Evolutionary conservation across 257 asterid species (phyloP).

Genomic region (Marsdenia floribunda): DNA sequence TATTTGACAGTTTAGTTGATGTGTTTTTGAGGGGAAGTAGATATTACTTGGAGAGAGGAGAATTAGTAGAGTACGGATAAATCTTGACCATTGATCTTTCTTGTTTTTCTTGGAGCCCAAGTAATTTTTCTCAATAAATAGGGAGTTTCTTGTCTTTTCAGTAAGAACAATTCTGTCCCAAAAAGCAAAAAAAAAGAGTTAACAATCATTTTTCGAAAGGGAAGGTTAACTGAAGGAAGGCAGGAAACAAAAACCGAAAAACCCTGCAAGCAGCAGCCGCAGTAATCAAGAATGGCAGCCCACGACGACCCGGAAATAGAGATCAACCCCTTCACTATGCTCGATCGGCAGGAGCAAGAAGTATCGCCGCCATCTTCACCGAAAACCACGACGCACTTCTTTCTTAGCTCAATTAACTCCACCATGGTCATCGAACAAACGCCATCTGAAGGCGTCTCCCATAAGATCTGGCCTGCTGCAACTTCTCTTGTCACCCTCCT

Average conservation of each 20-base stretch:
- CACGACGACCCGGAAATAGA: conserved; percentile 12
- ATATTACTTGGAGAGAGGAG: too few species aligned
- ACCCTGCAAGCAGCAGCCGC: conserved; percentile 7
- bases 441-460: conserved; percentile 78
- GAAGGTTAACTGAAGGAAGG: too few species aligned
- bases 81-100: too few species aligned
- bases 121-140: too few species aligned
- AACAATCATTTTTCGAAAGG: too few species aligned
- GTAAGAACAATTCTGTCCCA: too few species aligned
- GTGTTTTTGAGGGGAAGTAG: too few species aligned
- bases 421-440: conserved; percentile 48
- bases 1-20: too few species aligned
- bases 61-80: too few species aligned
- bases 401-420: conserved; percentile 49
- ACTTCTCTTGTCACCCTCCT: conserved; percentile 60
- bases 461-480: conserved; percentile 98
- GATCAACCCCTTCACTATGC: conserved; percentile 27
- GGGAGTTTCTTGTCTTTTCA: too few species aligned
- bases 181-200: too few species aligned
- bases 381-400: background rate
- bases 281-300: background rate
- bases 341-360: conserved; percentile 8
- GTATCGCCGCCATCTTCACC: background rate
- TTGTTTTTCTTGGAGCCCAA: too few species aligned
- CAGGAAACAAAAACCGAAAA: background rate